phyloP scores from a whole-genome alignment of 768 basidiomycete genomes.

The Trametes sanguinea region DNA sequence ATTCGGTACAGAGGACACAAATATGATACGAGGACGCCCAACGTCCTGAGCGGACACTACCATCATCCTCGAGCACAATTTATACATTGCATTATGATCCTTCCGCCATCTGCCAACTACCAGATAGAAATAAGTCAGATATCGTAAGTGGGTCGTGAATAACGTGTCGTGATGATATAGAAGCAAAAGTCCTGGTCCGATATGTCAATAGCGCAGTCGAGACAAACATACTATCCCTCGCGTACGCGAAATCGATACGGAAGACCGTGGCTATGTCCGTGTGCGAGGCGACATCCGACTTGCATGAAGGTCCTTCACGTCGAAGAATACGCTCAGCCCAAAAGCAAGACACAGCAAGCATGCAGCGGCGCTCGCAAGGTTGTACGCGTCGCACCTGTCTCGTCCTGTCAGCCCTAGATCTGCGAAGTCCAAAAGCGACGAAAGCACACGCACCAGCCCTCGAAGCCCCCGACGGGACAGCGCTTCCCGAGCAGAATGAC shows the following conservation, averaged over 20 bases:
- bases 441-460: slow-evolving; percentile 56
- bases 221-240: not conserved
- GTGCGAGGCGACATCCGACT: slow-evolving; percentile 68
- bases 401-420: slow-evolving; percentile 5
- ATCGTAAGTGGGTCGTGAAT: slow-evolving; percentile 21
- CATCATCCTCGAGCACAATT: not conserved
- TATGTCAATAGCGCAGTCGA: not conserved
- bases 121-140: slow-evolving; percentile 24
- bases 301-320: slow-evolving; percentile 62
- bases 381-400: slow-evolving; percentile 72
- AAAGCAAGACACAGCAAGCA: slow-evolving; percentile 61
- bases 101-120: not conserved
- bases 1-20: not conserved
- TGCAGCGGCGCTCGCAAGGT: slow-evolving; percentile 61
- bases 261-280: slow-evolving; percentile 36
- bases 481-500: slow-evolving; percentile 60
- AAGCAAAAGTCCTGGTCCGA: not conserved
- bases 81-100: slow-evolving; percentile 12
- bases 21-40: not conserved
- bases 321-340: slow-evolving; percentile 59
- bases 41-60: too few relatives aligned
- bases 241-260: not conserved
- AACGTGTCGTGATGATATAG: not conserved
- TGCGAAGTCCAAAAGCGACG: not conserved
- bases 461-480: slow-evolving; percentile 62